Percentiles rank a stretch among this genome's conserved stretches.
These are phyloP conservation scores for Chamaenerion angustifolium DNA, from an alignment of 345 rosid species.

Conservation along the genomic window DNA sequence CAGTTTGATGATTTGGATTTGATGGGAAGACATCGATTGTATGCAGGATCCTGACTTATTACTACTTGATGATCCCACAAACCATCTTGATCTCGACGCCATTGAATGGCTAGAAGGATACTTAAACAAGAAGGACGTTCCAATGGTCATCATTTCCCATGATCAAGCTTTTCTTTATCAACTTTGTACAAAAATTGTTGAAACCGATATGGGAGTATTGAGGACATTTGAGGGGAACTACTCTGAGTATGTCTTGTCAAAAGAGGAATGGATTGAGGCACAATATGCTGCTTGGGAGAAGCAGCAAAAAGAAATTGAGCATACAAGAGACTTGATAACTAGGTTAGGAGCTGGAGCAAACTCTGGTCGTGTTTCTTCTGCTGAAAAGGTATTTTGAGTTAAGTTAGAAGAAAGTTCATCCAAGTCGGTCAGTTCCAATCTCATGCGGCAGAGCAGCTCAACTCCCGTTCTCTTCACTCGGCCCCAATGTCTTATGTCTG, in stretches of 20 bases:
- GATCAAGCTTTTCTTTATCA: slow-evolving; percentile 96
- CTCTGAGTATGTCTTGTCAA: slow-evolving; percentile 62
- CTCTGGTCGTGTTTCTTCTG: slow-evolving; percentile 92
- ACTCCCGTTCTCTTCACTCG: too few relatives aligned
- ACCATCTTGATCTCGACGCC: slow-evolving; percentile 92
- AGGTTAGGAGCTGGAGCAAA: slow-evolving; percentile 79
- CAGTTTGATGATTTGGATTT: slow-evolving; percentile 82
- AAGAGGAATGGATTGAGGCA: slow-evolving; percentile 66
- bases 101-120: slow-evolving; percentile 98
- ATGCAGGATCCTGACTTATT: slow-evolving; percentile 84
- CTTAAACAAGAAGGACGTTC: slow-evolving; percentile 77
- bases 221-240: slow-evolving; percentile 78
- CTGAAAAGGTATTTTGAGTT: slow-evolving; percentile 54
- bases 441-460: too few relatives aligned
- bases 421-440: too few relatives aligned
- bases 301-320: slow-evolving; percentile 82
- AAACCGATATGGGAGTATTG: slow-evolving; percentile 89
- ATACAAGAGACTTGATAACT: slow-evolving; percentile 53
- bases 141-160: slow-evolving; percentile 92
- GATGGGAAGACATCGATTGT: slow-evolving; percentile 41
- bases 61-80: slow-evolving; percentile 91
- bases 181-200: slow-evolving; percentile 88
- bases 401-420: neutral
- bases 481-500: too few relatives aligned
- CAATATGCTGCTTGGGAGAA: slow-evolving; percentile 81